Evolutionary conservation across 1,284 basidiomycete genomes (phyloP), one percentile per base, ranked within the genome.

Genomic region (Fistulinella cinereoalba): DNA sequence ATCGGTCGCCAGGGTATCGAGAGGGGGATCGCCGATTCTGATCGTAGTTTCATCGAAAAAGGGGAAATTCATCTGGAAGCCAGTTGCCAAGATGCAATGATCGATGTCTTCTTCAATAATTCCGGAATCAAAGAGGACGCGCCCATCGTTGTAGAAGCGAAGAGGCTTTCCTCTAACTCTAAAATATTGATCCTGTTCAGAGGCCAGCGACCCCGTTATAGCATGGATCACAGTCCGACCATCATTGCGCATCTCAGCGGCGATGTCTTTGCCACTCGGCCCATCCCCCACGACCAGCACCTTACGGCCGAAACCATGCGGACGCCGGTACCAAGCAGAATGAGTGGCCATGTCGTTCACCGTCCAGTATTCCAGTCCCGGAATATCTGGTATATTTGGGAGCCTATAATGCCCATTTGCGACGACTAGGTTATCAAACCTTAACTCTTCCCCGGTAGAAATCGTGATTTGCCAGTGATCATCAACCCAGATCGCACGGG

Each of bases 391-490:
- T 44, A 80, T 75, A 25, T 77, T 74, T 1, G 88, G 88, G 13
- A 75, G 55, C 36, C 70, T 73, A 58, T 85, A 83, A 61, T 88
- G 88, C 0, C 88, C 88, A 52, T 87, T 89, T 29, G 83, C 83
- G 18, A 88, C 72, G 34, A 90, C 65, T 36, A 90, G 57, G 21
- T 78, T 69, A 54, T 90, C 84, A 53, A 80, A 87, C 3, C 65
- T 50, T 16, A 66, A 52, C 1, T 50, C 56, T 32, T 76, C 68
- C 1, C 61, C 67, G 0, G 66, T 69, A 6, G 69, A 71, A 28
- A 71, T 50, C 1, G 62, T 65, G 16, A 84, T 70, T 25, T 58
- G 64, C 83, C 85, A 88, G 37, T 67, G 64, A 4, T 56, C 41
- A 0, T 60, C 52, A 31, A 73, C 63, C 68, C 80, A 78, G 25